These are phyloP conservation scores for Boletus nobilissimus DNA, from an alignment of 1,284 basidiomycete genomes.

Conservation along the genomic window DNA sequence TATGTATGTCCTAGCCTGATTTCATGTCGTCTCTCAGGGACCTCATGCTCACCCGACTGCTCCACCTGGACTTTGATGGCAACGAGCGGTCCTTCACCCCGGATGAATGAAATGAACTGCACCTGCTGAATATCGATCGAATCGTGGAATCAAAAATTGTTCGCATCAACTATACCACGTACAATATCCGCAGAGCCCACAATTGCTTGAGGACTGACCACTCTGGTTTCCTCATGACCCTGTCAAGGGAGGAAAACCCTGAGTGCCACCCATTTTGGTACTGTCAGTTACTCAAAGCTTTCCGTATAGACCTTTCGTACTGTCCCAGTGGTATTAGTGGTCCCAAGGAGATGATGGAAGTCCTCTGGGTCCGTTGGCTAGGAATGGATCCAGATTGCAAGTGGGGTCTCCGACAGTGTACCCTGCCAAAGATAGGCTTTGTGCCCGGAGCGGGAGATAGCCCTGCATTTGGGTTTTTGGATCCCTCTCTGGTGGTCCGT, in stretches of 20 bases:
- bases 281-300: slow-evolving; percentile 9
- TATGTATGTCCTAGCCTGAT: not conserved
- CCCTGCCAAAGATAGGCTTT: slow-evolving; percentile 31
- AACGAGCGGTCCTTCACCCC: not conserved
- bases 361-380: slow-evolving; percentile 31
- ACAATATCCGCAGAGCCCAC: not conserved
- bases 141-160: not conserved
- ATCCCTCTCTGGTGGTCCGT: not conserved
- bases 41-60: not conserved
- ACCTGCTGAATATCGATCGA: not conserved
- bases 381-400: slow-evolving; percentile 2
- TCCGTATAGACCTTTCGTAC: not conserved
- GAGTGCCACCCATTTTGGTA: slow-evolving; percentile 38
- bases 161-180: not conserved
- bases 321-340: not conserved
- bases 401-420: slow-evolving; percentile 5
- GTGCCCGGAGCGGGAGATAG: slow-evolving; percentile 1
- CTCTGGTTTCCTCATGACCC: not conserved
- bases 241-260: not conserved
- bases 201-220: not conserved
- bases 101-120: not conserved
- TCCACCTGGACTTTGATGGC: not conserved
- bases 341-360: not conserved
- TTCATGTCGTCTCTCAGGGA: not conserved
- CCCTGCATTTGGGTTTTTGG: slow-evolving; percentile 23